Base-by-base conservation (phyloP, 2,329 filamentous ascomycete genomes). In the Botrytis byssoidea region DNA sequence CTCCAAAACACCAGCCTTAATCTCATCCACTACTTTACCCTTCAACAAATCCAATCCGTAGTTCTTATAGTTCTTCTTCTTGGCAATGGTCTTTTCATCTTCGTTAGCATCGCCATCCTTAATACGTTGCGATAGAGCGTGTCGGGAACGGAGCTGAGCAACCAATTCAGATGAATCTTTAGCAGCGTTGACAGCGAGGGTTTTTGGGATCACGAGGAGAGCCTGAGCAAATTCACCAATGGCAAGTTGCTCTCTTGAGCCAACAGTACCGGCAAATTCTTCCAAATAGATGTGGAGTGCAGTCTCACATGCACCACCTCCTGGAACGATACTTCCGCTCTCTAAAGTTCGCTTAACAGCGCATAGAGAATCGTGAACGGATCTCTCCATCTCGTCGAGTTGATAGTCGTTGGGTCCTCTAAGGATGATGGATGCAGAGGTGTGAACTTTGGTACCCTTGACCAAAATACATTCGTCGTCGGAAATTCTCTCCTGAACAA, bases 361-460 rank as follows among this genome's bases (percentile, higher is more conserved):
- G 78, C 93, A 98, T 65, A 99, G 88, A 22, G 95, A 97, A 84
- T 99, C 96, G 85, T 99, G 96, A 29, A 99, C 91, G 1, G 96
- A 98, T 77, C 96, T 93, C 88, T 99, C 96, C 95, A 98, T 99
- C 88, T 99, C 96, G 81, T 99, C 96, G 44, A 99, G 90, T 75
- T 94, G 93, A 85, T 93, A 98, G 83, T 99, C 96, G 84, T 99
- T 98, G 79, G 96, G 88, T 64, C 96, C 96, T 74, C 96, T 93
- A 71, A 99, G 92, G 79, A 99, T 97, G 83, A 98, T 94, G 29
- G 96, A 99, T 44, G 96, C 95, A 10, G 95, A 97, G 4, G 92
- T 96, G 84, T 96, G 94, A 42, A 92, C 89, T 86, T 98, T 98
- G 80, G 96, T 97, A 72, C 95, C 95, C 87, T 96, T 97, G 82